Evolutionary conservation across 2,329 filamentous ascomycete genomes (phyloP).

Genomic region (Hyphodiscus sp.): DNA sequence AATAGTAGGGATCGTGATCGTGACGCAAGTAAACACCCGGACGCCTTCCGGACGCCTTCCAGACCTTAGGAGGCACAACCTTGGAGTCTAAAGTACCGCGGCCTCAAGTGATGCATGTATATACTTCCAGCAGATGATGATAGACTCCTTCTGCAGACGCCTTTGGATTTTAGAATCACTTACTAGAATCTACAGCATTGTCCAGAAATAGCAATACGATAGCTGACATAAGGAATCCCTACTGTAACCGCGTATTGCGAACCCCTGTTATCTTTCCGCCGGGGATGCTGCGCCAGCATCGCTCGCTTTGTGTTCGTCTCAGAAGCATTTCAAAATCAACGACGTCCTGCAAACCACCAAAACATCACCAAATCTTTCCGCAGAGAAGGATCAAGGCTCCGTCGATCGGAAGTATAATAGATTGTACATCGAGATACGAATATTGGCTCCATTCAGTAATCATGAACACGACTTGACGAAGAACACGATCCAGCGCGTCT

Average conservation of each 20-base stretch:
- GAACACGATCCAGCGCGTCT: constrained; percentile 6
- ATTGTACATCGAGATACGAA: not conserved
- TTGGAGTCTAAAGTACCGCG: too few species aligned
- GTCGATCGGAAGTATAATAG: not conserved
- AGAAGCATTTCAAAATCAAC: constrained; percentile 1
- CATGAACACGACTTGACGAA: constrained; percentile 15
- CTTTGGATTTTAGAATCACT: too few species aligned
- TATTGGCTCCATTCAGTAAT: constrained; percentile 3
- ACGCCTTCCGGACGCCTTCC: too few species aligned
- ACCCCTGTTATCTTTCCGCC: too few species aligned
- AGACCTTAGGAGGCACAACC: too few species aligned
- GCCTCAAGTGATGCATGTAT: too few species aligned
- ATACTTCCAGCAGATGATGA: not conserved
- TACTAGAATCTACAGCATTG: constrained; percentile 3
- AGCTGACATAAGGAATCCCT: not conserved
- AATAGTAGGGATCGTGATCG: too few species aligned
- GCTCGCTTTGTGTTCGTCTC: not conserved
- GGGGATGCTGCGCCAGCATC: too few species aligned
- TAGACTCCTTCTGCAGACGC: not conserved
- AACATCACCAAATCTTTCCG: not conserved
- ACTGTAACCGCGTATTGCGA: not conserved
- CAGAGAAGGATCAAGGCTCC: not conserved
- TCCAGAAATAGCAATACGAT: constrained; percentile 8
- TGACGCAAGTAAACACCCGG: too few species aligned
- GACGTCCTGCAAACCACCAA: not conserved